phyloP scores from a whole-genome alignment of 2,329 filamentous ascomycete genomes.

The Colletotrichum tofieldiae region DNA sequence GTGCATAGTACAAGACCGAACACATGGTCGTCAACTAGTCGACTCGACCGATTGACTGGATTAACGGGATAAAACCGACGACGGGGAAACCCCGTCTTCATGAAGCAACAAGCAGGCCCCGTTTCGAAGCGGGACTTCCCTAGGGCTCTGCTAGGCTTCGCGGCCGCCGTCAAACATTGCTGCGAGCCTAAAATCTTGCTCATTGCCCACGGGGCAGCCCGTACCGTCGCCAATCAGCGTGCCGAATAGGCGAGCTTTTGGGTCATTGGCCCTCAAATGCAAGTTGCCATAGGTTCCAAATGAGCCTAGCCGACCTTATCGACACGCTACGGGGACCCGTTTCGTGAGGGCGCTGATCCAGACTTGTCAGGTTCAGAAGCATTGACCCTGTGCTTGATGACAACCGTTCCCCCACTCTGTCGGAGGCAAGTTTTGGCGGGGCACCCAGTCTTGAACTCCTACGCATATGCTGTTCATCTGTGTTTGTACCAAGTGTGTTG shows the following conservation, averaged over 20 bases:
- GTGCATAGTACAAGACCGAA: constrained; percentile 8
- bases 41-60: constrained; percentile 8
- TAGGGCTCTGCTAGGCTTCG: constrained; percentile 27
- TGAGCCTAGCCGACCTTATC: constrained; percentile 7
- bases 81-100: neutral
- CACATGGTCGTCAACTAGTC: constrained; percentile 23
- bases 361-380: constrained; percentile 20
- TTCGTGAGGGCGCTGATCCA: constrained; percentile 24
- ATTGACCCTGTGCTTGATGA: constrained; percentile 28
- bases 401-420: constrained; percentile 12
- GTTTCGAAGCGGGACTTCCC: constrained; percentile 8
- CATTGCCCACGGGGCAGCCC: constrained; percentile 3
- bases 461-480: constrained; percentile 2
- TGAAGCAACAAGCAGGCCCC: constrained; percentile 26
- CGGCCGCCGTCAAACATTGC: constrained; percentile 23
- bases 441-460: neutral
- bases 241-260: neutral
- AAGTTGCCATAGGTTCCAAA: constrained; percentile 3
- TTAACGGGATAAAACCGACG: constrained; percentile 14
- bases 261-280: constrained; percentile 2
- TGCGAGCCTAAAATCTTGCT: constrained; percentile 1
- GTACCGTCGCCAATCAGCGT: constrained; percentile 27
- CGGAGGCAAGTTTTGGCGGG: no score
- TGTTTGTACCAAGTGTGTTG: neutral
- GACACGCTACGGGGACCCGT: constrained; percentile 6